Conservation (phyloP, 257 asterid genomes). For the Capsicum rhomboideum region DNA sequence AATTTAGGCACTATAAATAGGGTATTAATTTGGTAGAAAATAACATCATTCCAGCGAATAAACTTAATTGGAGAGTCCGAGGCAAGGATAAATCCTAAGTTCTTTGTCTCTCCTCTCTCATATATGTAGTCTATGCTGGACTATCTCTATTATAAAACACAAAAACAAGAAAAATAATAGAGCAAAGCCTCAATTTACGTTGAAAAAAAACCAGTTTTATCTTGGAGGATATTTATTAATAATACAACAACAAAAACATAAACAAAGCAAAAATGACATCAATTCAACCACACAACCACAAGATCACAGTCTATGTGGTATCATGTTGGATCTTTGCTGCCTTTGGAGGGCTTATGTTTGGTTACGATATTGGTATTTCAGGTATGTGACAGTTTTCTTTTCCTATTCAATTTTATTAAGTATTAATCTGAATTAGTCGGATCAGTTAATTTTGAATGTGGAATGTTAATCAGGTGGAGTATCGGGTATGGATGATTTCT, state of each 20-base stretch:
- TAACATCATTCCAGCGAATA: background rate
- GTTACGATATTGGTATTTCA: constrained; percentile 48
- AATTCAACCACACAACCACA: background rate
- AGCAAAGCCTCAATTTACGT: background rate
- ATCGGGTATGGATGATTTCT: constrained; percentile 74
- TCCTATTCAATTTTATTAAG: background rate
- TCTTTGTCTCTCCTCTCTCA: background rate
- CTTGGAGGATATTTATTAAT: background rate
- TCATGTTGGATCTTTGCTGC: constrained; percentile 50
- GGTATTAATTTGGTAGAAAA: background rate
- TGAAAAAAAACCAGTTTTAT: background rate
- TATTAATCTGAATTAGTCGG: background rate
- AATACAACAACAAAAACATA: background rate
- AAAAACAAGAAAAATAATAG: background rate
- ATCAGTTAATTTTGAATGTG: no score
- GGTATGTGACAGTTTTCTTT: constrained; percentile 2
- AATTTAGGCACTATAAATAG: background rate
- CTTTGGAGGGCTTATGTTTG: constrained; percentile 46
- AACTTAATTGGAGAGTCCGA: background rate
- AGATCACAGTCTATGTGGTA: constrained; percentile 27
- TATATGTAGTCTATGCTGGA: background rate
- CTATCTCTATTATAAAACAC: background rate
- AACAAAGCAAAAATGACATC: background rate
- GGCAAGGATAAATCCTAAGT: background rate
- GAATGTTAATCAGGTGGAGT: constrained; percentile 51